Percentiles rank a stretch among this genome's conserved stretches.
Evolutionary conservation across 169 alveolate genomes (phyloP).

Genomic region (Plasmodium gallinaceum): DNA sequence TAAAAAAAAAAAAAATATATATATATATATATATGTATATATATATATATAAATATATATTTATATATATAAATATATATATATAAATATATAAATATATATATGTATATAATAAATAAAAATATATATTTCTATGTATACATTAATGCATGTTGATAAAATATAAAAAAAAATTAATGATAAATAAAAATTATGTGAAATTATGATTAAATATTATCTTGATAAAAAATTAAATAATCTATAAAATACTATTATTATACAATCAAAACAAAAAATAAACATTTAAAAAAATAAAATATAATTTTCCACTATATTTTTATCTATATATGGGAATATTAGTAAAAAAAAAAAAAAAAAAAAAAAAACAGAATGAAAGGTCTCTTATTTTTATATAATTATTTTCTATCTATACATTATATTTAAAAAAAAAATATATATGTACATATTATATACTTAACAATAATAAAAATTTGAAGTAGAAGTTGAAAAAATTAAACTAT

Average conservation of each 20-base stretch:
- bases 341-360: too few relatives aligned
- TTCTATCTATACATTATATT: too few relatives aligned
- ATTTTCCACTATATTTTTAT: too few relatives aligned
- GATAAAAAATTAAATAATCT: not conserved
- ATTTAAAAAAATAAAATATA: not conserved
- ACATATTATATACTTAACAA: too few relatives aligned
- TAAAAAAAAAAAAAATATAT: not conserved
- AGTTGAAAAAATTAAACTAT: too few relatives aligned
- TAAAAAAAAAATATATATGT: too few relatives aligned
- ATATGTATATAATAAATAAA: not conserved
- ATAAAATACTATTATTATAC: not conserved
- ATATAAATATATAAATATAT: not conserved
- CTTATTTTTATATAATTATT: too few relatives aligned
- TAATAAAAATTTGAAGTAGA: too few relatives aligned
- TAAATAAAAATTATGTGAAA: not conserved
- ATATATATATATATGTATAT: not conserved
- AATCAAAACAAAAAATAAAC: conserved; percentile 1
- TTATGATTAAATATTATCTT: not conserved
- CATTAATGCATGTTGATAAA: not conserved
- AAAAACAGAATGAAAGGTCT: too few relatives aligned
- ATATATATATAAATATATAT: not conserved
- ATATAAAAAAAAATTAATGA: not conserved
- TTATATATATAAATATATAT: not conserved
- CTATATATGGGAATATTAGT: too few relatives aligned
- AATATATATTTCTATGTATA: not conserved